Percentiles rank a stretch among this genome's conserved stretches.
phyloP scores from a whole-genome alignment of 257 asterid genomes.

The Hygrophila difformis region DNA sequence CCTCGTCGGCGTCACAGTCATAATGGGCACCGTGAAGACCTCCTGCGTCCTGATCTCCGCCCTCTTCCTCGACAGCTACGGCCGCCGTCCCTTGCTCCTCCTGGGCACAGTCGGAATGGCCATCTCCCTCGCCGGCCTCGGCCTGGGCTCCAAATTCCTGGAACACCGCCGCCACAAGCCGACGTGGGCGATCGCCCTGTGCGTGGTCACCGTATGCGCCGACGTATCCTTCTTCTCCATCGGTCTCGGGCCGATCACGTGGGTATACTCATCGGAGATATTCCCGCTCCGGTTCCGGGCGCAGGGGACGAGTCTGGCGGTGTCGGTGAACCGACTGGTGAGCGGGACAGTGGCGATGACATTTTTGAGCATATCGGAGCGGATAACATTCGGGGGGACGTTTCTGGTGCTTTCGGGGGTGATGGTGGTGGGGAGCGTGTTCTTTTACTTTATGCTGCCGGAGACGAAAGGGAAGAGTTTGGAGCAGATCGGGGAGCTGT shows the following conservation, averaged over 20 bases:
- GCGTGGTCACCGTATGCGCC: conserved; percentile 59
- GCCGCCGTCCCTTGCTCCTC: conserved; percentile 64
- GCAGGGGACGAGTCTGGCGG: conserved; percentile 59
- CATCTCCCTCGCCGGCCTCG: conserved; percentile 45
- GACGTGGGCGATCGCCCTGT: conserved; percentile 62
- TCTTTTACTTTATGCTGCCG: conserved; percentile 69
- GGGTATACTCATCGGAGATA: conserved; percentile 78
- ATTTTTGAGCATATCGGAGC: conserved; percentile 45
- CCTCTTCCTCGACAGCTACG: conserved; percentile 56
- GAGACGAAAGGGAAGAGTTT: conserved; percentile 73
- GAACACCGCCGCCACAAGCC: conserved; percentile 40
- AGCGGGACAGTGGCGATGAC: conserved; percentile 72
- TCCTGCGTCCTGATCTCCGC: conserved; percentile 61
- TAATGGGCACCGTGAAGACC: conserved; percentile 63
- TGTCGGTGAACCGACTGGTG: conserved; percentile 70
- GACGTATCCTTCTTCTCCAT: conserved; percentile 81
- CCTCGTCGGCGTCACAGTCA: conserved; percentile 57
- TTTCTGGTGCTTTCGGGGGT: conserved; percentile 55
- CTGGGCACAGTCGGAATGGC: conserved; percentile 59
- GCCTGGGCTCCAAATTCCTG: conserved; percentile 50
- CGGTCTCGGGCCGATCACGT: conserved; percentile 87
- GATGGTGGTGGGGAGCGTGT: conserved; percentile 44
- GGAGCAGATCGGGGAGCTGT: conserved; percentile 58
- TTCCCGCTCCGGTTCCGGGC: conserved; percentile 68
- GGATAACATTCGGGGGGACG: conserved; percentile 60